A percentile compares a stretch with the other conserved stretches of the same genome.
Evolutionary conservation across 2,329 filamentous ascomycete genomes (phyloP).

Genomic region (Myriangium duriaei): DNA sequence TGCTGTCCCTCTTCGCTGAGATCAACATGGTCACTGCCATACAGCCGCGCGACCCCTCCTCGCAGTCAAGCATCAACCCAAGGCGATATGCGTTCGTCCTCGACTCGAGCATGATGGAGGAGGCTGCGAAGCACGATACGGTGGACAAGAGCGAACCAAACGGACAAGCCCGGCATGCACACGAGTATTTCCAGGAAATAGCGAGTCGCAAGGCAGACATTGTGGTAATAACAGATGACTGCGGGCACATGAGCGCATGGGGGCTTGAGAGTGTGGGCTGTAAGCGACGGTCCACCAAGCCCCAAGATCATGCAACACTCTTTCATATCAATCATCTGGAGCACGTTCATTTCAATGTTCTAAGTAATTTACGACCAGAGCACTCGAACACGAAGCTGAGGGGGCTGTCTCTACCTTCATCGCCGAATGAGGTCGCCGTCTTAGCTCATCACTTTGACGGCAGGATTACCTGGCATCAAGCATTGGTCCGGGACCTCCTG

Average conservation of each 20-base stretch:
- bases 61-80: conserved; percentile 18
- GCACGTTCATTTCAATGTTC: conserved; percentile 27
- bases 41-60: conserved; percentile 33
- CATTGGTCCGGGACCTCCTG: conserved; percentile 65
- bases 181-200: conserved; percentile 76
- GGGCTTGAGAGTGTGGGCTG: conserved; percentile 76
- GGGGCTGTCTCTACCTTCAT: conserved; percentile 38
- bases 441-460: conserved; percentile 79
- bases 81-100: conserved; percentile 62
- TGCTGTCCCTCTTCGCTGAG: conserved; percentile 66
- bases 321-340: conserved; percentile 78
- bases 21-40: conserved; percentile 67
- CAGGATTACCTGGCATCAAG: conserved; percentile 68
- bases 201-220: conserved; percentile 79
- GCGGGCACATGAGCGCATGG: conserved; percentile 82
- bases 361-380: conserved; percentile 25
- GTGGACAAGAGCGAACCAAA: conserved; percentile 19
- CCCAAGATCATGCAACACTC: conserved; percentile 34
- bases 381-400: conserved; percentile 54
- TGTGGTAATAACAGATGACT: conserved; percentile 71
- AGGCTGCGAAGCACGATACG: conserved; percentile 53
- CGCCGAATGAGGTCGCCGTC: conserved; percentile 29
- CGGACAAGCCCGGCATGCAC: conserved; percentile 49
- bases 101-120: conserved; percentile 70
- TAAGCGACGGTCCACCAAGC: conserved; percentile 43